Evolutionary conservation across 306 rosid species (phyloP).

Genomic region (Oxytropis ochrocephala): DNA sequence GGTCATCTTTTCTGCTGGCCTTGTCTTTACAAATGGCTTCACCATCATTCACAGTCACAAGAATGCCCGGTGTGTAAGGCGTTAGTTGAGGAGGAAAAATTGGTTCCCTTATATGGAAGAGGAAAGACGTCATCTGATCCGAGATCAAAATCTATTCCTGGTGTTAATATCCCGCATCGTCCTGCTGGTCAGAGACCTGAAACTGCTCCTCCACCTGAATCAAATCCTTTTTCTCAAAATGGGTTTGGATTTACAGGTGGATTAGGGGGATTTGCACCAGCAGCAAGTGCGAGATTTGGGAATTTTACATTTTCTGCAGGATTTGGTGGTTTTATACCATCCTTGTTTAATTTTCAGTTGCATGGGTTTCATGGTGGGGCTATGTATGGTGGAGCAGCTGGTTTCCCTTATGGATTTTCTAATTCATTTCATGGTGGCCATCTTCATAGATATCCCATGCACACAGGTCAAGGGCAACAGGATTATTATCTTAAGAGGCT

Average conservation of each 20-base stretch:
- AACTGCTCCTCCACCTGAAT: conserved; percentile 68
- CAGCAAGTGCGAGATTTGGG: conserved; percentile 65
- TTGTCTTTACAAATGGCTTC: conserved; percentile 88
- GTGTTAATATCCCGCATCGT: conserved; percentile 61
- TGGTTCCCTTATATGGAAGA: conserved; percentile 87
- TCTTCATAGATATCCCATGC: conserved; percentile 45
- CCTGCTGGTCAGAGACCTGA: conserved; percentile 86
- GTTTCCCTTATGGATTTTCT: conserved; percentile 59
- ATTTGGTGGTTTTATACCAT: conserved; percentile 74
- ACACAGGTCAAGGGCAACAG: conserved; percentile 54
- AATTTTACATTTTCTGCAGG: conserved; percentile 77
- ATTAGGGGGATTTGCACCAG: conserved; percentile 68
- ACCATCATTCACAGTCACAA: conserved; percentile 62
- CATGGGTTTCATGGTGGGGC: conserved; percentile 62
- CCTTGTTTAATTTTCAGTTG: conserved; percentile 62
- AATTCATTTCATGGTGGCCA: conserved; percentile 54
- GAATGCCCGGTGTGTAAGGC: conserved; percentile 95
- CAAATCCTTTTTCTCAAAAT: conserved; percentile 46
- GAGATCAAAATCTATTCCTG: conserved; percentile 70
- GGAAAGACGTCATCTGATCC: conserved; percentile 88
- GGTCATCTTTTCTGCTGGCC: conserved; percentile 97
- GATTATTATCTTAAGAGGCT: conserved; percentile 69
- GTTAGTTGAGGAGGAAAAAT: conserved; percentile 57
- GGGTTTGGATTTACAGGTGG: conserved; percentile 68
- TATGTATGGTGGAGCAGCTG: conserved; percentile 53